Evolutionary conservation across 208 protist species (phyloP), one percentile per base, ranked within the genome.

Genomic region (Herpetomonas muscarum): DNA sequence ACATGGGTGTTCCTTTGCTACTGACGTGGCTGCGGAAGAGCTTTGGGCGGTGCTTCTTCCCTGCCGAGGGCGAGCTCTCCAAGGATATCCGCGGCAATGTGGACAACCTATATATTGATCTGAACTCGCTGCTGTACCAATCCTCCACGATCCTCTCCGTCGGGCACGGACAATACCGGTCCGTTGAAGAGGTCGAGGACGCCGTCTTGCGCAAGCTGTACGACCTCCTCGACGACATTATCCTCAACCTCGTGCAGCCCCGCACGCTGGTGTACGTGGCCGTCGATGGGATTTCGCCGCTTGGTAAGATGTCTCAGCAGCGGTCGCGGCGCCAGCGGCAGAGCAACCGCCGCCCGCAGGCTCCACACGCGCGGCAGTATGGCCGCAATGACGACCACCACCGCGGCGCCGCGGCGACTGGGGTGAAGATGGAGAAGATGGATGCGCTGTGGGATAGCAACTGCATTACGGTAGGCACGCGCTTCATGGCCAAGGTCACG

Each of bases 281-380:
- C 13, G 73, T 91, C 22, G 97, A 99, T 80, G 97, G 97, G 36
- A 91, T 99, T 12, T 97, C 98, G 9, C 98, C 98, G 10, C 81
- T 98, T 19, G 98, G 98, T 6, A 99, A 99, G 65, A 97, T 99
- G 73, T 97, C 99, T 53, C 98, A 99, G 79, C 98, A 99, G 79
- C 87, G 98, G n/a, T 64, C 83, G 10, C 86, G 98, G 32, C 99
- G 98, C 28, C 78, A 85, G 74, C 10, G 54, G 74, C 45, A 84
- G 90, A 28, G 44, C n/a, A 72, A 55, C 1, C 61, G 76, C 26
- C 64, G 65, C 25, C 50, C 47, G 26, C 62, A 52, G 17, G 41
- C 32, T 15, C 12, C 44, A 1, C 29, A 19, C 44, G 42, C 44
- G 32, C 12, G 47, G 3, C 37, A 32, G 31, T 30, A 19, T 34